Conservation (phyloP, 164 flowering plant species). For the Magnolia kwangsiensis region DNA sequence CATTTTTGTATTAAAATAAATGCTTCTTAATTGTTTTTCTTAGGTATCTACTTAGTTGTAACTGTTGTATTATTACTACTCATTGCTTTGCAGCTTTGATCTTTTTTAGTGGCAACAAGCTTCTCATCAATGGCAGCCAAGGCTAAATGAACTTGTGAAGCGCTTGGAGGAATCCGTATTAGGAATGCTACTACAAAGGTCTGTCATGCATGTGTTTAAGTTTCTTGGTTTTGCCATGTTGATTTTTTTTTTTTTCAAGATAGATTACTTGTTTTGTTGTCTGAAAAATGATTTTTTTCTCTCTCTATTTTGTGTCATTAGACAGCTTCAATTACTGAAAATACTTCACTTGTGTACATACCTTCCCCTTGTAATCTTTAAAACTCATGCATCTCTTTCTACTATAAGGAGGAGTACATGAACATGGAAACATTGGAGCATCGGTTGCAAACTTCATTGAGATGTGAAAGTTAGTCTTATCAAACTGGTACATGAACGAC, state of each 20-base stretch:
- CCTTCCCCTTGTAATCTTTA: not conserved
- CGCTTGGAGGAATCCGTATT: constrained; percentile 68
- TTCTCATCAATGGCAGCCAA: constrained; percentile 23
- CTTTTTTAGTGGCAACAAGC: constrained; percentile 15
- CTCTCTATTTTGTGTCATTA: not conserved
- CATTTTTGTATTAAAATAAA: too few relatives aligned
- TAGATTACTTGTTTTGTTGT: not conserved
- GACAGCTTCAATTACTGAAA: not conserved
- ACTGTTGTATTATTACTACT: not conserved
- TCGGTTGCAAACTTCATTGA: too few relatives aligned
- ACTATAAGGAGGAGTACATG: too few relatives aligned
- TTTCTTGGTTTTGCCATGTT: not conserved
- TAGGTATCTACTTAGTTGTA: too few relatives aligned
- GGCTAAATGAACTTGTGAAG: constrained; percentile 51
- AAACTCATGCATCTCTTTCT: not conserved
- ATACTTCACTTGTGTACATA: not conserved
- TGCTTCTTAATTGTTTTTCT: too few relatives aligned
- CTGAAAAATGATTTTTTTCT: too few relatives aligned
- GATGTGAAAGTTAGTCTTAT: too few relatives aligned
- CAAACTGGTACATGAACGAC: too few relatives aligned
- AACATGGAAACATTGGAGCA: too few relatives aligned
- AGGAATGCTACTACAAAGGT: constrained; percentile 62
- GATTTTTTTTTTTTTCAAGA: not conserved
- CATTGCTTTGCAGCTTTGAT: constrained; percentile 10
- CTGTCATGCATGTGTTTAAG: constrained; percentile 7